Evolutionary conservation across 192 early-diverging fungal species (phyloP), one percentile per base, ranked within the genome.

Genomic region (Entophlyctis luteolus): DNA sequence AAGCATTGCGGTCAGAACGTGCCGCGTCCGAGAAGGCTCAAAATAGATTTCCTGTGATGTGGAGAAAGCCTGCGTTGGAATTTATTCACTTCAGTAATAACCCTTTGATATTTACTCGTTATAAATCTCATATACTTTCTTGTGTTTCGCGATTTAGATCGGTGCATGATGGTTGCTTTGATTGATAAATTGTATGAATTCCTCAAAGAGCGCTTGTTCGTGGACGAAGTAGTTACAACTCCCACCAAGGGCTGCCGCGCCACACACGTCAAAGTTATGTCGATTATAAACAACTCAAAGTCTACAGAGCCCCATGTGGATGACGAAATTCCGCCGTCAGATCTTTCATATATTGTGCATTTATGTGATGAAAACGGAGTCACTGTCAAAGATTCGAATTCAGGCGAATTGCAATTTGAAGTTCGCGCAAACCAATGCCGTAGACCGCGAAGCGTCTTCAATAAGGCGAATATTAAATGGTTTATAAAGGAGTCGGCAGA

Each of bases 1-100:
- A 93, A 62, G 95, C 95, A 0, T 71, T 89, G 22, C 72, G 86
- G 36, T 88, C 84, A 14, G 95, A 97, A 67, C 75, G 80, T 8
- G 81, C 83, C 12, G 86, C 86, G 46, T 78, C 79, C 48, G 81
- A 85, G 16, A 72, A 77, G 39, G 72, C 85, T 0, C 81, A 87
- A 36, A 87, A 89, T 25, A 77, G 77, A 33, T 87, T 91, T 50
- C 89, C 88, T 20, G 81, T 79, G 32, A 71, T 81, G 22, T 87
- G 90, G 78, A 78, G 81, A 59, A 80, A 81, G 38, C 77, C 75
- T 2, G 72, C 88, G 8, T 59, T 91, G 65, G 65, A 84, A 50
- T 76, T 77, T 55, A 83, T 90, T 29, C 91, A 93, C 55, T 93
- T 90, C 65, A 88, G 92, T 83, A 49, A 18, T 53, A 48, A 16